Conservation (phyloP, 768 basidiomycete species). For the Ramaria rubella region DNA sequence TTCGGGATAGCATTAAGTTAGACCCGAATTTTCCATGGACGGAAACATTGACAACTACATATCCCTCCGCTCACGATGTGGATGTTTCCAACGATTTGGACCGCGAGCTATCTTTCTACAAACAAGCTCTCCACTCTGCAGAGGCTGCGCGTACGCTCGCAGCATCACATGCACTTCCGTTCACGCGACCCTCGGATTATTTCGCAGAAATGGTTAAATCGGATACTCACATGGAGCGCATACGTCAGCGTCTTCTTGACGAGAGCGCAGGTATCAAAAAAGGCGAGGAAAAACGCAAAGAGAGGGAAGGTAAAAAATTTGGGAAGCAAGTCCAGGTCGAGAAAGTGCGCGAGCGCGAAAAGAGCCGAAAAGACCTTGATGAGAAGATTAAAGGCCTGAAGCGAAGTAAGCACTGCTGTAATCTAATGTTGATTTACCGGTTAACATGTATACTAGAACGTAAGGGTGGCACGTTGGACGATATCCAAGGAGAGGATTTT, state of each 20-base stretch:
- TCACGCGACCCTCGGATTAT: conserved; percentile 88
- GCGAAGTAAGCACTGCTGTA: conserved; percentile 55
- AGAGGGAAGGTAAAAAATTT: conserved; percentile 95
- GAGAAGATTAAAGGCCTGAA: conserved; percentile 83
- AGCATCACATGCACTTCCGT: conserved; percentile 62
- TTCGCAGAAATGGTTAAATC: conserved; percentile 99
- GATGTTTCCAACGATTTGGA: conserved; percentile 86
- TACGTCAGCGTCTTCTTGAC: conserved; percentile 83
- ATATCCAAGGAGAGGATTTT: conserved; percentile 59
- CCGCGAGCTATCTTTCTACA: conserved; percentile 94
- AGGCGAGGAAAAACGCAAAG: conserved; percentile 83
- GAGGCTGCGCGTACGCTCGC: conserved; percentile 70
- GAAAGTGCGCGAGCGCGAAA: conserved; percentile 90
- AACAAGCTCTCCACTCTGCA: conserved; percentile 86
- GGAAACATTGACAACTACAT: conserved; percentile 68
- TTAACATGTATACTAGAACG: conserved; percentile 48
- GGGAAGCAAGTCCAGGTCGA: conserved; percentile 97
- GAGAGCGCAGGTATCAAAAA: conserved; percentile 85
- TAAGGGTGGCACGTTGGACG: conserved; percentile 66
- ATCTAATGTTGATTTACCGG: background rate
- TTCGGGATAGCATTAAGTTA: conserved; percentile 69
- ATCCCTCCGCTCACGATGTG: conserved; percentile 64
- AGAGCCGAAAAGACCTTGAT: conserved; percentile 85
- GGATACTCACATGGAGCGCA: conserved; percentile 95
- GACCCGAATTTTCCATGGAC: conserved; percentile 77